These are phyloP conservation scores for Alternaria gaisen DNA, from an alignment of 2,329 filamentous ascomycete species.

Conservation along the genomic window DNA sequence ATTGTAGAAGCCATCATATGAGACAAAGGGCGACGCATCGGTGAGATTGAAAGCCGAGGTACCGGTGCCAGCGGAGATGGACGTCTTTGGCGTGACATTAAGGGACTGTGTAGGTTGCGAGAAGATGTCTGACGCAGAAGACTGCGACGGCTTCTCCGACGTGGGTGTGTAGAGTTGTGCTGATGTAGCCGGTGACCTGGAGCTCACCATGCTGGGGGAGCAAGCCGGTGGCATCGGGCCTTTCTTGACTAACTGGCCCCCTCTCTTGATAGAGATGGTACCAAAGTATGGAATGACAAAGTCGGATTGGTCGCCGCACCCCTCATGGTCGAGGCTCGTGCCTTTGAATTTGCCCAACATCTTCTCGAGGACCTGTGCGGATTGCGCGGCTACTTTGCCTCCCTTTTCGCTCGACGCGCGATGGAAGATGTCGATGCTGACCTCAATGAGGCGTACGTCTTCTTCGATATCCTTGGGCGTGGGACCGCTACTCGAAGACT, in stretches of 20 bases:
- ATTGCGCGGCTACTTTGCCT: conserved; percentile 53
- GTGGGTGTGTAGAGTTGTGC: conserved; percentile 21
- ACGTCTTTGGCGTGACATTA: conserved; percentile 25
- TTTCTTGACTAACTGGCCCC: conserved; percentile 29
- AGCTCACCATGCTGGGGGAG: conserved; percentile 7
- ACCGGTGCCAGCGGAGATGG: conserved; percentile 21
- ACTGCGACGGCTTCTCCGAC: conserved; percentile 19
- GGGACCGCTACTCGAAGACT: conserved; percentile 7
- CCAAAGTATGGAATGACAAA: conserved; percentile 55
- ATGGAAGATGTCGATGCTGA: conserved; percentile 53
- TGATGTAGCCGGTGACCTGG: conserved; percentile 7
- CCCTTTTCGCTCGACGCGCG: conserved; percentile 53
- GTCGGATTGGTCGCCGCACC: conserved; percentile 28
- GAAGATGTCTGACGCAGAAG: conserved; percentile 22
- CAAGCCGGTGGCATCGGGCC: conserved; percentile 1
- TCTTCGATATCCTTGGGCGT: conserved; percentile 43
- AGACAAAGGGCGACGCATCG: conserved; percentile 43
- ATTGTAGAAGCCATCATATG: conserved; percentile 54
- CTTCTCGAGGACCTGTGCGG: conserved; percentile 50
- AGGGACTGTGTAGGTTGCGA: conserved; percentile 21
- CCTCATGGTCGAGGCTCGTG: conserved; percentile 8
- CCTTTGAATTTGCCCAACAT: conserved; percentile 45
- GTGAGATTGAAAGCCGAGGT: conserved; percentile 20
- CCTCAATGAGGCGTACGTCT: conserved; percentile 51
- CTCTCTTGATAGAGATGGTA: conserved; percentile 50